Percentiles rank a stretch among this genome's conserved stretches.
Conservation (phyloP, 345 rosid species). For the Dipteronia sinensis region DNA sequence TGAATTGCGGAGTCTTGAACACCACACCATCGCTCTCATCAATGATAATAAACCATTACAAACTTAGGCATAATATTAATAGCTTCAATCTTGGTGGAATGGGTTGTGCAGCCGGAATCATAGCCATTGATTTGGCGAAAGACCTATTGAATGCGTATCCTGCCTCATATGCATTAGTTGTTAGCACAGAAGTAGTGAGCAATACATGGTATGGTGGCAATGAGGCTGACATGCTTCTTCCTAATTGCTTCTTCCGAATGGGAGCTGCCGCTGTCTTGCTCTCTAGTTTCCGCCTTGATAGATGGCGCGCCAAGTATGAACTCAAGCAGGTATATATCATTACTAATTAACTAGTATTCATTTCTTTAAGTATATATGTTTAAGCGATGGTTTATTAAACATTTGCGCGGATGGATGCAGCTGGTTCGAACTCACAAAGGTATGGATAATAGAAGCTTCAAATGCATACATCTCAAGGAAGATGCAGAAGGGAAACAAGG, state of each 20-base stretch:
- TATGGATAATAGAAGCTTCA: slow-evolving; percentile 53
- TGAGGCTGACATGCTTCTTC: slow-evolving; percentile 56
- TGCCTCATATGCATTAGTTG: slow-evolving; percentile 59
- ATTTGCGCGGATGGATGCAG: slow-evolving; percentile 27
- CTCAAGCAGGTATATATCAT: slow-evolving; percentile 47
- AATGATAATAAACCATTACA: slow-evolving; percentile 74
- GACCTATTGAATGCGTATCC: slow-evolving; percentile 58
- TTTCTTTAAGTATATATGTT: neutral
- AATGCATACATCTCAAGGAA: slow-evolving; percentile 53
- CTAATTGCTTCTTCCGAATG: slow-evolving; percentile 75
- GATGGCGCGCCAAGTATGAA: slow-evolving; percentile 61
- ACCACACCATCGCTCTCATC: slow-evolving; percentile 71
- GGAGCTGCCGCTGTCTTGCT: slow-evolving; percentile 75
- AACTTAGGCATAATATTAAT: slow-evolving; percentile 56
- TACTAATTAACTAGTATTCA: too few relatives aligned
- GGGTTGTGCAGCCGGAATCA: slow-evolving; percentile 81
- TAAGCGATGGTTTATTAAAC: neutral
- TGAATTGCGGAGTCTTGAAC: slow-evolving; percentile 70
- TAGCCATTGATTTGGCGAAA: slow-evolving; percentile 65
- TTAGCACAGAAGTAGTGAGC: slow-evolving; percentile 68
- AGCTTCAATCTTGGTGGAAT: slow-evolving; percentile 83
- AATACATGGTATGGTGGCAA: slow-evolving; percentile 65
- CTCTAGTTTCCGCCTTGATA: slow-evolving; percentile 54
- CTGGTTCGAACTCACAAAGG: slow-evolving; percentile 70
- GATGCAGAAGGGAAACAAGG: slow-evolving; percentile 55